Evolutionary conservation across 2,329 filamentous ascomycete species (phyloP), one percentile per base, ranked within the genome.

Genomic region (Sporothrix humicola): DNA sequence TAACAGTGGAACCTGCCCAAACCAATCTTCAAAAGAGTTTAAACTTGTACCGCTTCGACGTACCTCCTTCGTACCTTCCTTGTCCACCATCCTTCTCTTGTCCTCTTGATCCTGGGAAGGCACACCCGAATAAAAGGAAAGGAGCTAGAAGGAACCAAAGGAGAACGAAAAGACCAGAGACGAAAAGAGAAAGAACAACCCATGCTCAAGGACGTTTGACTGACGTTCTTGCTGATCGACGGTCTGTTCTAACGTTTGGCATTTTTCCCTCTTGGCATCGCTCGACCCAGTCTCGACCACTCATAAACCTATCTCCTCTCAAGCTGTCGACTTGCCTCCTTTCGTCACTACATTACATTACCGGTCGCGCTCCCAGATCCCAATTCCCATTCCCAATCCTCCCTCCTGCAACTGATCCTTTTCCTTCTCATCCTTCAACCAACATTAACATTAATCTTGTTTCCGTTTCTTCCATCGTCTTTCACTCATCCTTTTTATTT

Each of bases 151-250:
- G 7, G 31, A 17, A 31, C 58, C 6, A 63, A 44, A 63, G 20
- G 31, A 63, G 37, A 63, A 63, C n/a, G 37, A 61, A 52, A 20
- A 52, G 65, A 68, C 61, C 50, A 12, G 13, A 42, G 58, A 61
- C 23, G 58, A 42, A 61, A 42, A 61, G 58, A 42, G 31, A 42
- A 61, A 61, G 26, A 61, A 61, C 23, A 42, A 37, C 52, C 52
- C 52, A 42, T 17, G 23, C 15, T 37, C 20, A 66, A 63, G 37
- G n/a, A 12, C 31, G 17, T 17, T 50, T 31, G 23, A n/a, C 44
- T 17, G 20, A 17, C 44, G 63, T 66, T 50, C 20, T 31, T 66
- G 63, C 63, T 42, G 63, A 48, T 66, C 63, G 20, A 31, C 46
- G 23, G 23, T 31, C 44, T 23, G 63, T 26, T 50, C 44, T 50